Percentiles rank a stretch among this genome's conserved stretches.
Conservation (phyloP, 108 stramenopile species). For the Fragilaria crotonensis region DNA sequence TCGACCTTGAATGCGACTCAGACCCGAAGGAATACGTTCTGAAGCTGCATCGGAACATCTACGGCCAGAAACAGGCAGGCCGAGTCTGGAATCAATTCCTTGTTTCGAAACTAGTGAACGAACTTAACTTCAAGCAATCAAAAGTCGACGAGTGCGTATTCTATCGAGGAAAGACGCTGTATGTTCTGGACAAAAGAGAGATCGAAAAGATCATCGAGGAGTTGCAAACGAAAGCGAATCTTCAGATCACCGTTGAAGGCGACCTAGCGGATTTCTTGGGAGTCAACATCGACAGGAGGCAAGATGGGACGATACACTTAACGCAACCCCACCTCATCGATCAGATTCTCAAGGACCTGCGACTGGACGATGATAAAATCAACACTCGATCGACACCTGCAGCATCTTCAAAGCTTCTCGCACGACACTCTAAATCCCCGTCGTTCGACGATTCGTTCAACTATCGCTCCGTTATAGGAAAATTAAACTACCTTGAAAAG, state of each 20-base stretch:
- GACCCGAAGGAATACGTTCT: slow-evolving; percentile 16
- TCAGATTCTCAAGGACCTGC: slow-evolving; percentile 15
- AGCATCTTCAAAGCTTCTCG: no score
- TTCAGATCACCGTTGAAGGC: slow-evolving; percentile 37
- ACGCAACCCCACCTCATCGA: slow-evolving; percentile 37
- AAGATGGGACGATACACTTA: slow-evolving; percentile 24
- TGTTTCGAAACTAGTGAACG: slow-evolving; percentile 7
- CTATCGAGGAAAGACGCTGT: slow-evolving; percentile 28
- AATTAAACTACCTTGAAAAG: no score
- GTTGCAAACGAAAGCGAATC: neutral
- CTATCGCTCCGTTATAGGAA: no score
- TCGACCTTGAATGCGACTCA: neutral
- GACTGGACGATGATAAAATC: slow-evolving; percentile 1
- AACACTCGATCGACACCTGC: no score
- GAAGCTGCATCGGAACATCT: slow-evolving; percentile 8
- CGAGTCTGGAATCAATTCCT: slow-evolving; percentile 3
- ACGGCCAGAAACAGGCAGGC: slow-evolving; percentile 1
- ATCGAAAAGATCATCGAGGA: slow-evolving; percentile 12
- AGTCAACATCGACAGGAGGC: slow-evolving; percentile 17
- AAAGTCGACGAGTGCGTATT: slow-evolving; percentile 40
- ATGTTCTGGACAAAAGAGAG: slow-evolving; percentile 22
- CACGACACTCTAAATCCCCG: no score
- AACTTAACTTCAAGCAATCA: slow-evolving; percentile 25
- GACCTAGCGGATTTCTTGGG: slow-evolving; percentile 43
- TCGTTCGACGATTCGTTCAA: no score